These are phyloP conservation scores for Pseudogymnoascus sp. DNA, from an alignment of 2,329 filamentous ascomycete species.

Conservation along the genomic window DNA sequence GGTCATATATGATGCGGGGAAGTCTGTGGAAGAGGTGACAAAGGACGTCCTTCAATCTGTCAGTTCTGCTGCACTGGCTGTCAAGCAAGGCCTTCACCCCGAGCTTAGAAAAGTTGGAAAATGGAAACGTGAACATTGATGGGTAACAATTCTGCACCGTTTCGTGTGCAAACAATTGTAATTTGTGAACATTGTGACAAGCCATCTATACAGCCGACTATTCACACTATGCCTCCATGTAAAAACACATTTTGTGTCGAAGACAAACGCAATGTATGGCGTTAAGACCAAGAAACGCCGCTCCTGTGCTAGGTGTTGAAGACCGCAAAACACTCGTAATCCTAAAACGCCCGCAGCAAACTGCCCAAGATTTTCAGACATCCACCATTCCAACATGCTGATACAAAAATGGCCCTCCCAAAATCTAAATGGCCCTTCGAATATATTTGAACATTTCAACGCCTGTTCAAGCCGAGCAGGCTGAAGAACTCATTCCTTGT, in stretches of 20 bases:
- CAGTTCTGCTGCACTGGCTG: constrained; percentile 33
- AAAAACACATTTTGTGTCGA: background rate
- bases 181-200: background rate
- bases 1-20: constrained; percentile 46
- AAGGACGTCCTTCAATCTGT: constrained; percentile 36
- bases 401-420: background rate
- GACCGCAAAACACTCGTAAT: constrained; percentile 22
- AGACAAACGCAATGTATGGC: constrained; percentile 20
- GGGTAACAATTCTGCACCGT: background rate
- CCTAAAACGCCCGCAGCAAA: constrained; percentile 11
- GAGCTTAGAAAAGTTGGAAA: constrained; percentile 7
- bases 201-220: background rate
- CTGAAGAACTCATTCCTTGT: constrained; percentile 93
- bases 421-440: background rate
- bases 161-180: constrained; percentile 1
- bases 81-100: background rate
- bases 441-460: constrained; percentile 23
- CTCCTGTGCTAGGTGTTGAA: constrained; percentile 27
- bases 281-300: constrained; percentile 30
- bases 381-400: constrained; percentile 2
- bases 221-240: constrained; percentile 1
- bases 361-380: background rate
- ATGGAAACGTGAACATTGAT: constrained; percentile 14
- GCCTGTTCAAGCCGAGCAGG: constrained; percentile 57
- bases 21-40: constrained; percentile 48